Evolutionary conservation across 2,329 filamentous ascomycete species (phyloP).

Genomic region (Ciborinia camelliae): DNA sequence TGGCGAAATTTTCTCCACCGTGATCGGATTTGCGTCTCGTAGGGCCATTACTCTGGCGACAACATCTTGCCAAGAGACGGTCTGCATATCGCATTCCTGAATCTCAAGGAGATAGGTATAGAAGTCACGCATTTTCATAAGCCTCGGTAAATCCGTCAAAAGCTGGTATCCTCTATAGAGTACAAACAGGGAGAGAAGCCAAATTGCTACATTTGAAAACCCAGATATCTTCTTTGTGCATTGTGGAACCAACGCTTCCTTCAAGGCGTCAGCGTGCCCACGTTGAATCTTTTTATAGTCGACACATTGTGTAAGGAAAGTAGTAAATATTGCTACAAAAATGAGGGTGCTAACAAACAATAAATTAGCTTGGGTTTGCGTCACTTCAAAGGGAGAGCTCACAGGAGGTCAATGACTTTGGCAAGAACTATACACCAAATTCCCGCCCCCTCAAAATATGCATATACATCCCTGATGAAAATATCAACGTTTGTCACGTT

Average conservation of each 20-base stretch:
- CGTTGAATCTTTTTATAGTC: constrained; percentile 58
- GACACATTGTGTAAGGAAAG: constrained; percentile 66
- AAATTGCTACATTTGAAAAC: constrained; percentile 44
- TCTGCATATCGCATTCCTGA: constrained; percentile 67
- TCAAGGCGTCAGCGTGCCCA: constrained; percentile 44
- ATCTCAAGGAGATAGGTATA: constrained; percentile 66
- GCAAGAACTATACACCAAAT: constrained; percentile 66
- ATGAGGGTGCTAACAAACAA: constrained; percentile 51
- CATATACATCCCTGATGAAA: constrained; percentile 66
- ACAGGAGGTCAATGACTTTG: constrained; percentile 55
- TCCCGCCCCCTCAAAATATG: constrained; percentile 64
- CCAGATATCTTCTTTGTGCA: constrained; percentile 47
- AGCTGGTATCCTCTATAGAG: constrained; percentile 57
- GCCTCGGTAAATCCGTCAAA: constrained; percentile 54
- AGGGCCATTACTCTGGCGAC: constrained; percentile 67
- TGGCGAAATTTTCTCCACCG: constrained; percentile 58
- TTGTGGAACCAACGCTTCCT: constrained; percentile 56
- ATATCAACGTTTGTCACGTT: constrained; percentile 69
- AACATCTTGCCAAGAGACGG: constrained; percentile 69
- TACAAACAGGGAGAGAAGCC: constrained; percentile 65
- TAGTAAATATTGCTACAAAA: constrained; percentile 65
- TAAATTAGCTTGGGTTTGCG: constrained; percentile 18
- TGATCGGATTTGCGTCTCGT: constrained; percentile 65
- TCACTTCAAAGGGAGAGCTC: constrained; percentile 34
- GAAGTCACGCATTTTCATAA: constrained; percentile 66